These are phyloP conservation scores for Mucor circinelloides DNA, from an alignment of 371 early-diverging fungal species.

Conservation along the genomic window DNA sequence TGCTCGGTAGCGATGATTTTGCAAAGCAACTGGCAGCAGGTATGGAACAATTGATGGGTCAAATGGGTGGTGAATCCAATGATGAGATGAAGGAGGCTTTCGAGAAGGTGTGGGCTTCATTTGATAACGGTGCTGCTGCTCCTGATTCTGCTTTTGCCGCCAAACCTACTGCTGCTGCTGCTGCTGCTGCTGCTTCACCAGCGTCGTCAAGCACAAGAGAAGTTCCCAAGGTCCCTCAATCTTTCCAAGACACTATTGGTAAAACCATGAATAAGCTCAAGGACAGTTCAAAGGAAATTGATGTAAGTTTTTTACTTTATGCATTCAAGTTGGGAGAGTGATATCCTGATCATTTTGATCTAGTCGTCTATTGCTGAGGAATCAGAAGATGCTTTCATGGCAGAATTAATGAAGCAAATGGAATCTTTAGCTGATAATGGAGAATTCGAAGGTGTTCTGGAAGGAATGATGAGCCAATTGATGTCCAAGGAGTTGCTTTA, in stretches of 20 bases:
- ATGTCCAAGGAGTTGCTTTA: conserved; percentile 91
- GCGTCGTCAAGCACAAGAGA: conserved; percentile 4
- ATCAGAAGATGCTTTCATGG: conserved; percentile 74
- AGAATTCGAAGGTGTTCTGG: conserved; percentile 85
- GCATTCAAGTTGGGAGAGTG: not conserved
- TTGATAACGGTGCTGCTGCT: conserved; percentile 36
- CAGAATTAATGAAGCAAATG: conserved; percentile 90
- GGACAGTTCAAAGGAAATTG: conserved; percentile 80
- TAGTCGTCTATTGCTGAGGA: conserved; percentile 69
- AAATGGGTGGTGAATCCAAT: conserved; percentile 46
- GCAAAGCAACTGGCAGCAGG: conserved; percentile 73
- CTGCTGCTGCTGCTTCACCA: conserved; percentile 16
- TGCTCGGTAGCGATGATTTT: conserved; percentile 73
- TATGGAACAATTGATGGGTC: conserved; percentile 77
- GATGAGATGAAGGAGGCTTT: conserved; percentile 63
- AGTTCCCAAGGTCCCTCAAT: conserved; percentile 22
- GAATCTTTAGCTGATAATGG: conserved; percentile 78
- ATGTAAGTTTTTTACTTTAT: conserved; percentile 55
- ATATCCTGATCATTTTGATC: not conserved
- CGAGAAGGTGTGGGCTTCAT: conserved; percentile 62
- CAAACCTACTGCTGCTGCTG: conserved; percentile 4
- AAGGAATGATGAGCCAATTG: conserved; percentile 87
- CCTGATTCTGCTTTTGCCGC: conserved; percentile 19
- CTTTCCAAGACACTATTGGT: conserved; percentile 81
- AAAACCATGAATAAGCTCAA: conserved; percentile 86